Evolutionary conservation across 345 rosid species (phyloP).

Genomic region (Carallia pectinifolia): DNA sequence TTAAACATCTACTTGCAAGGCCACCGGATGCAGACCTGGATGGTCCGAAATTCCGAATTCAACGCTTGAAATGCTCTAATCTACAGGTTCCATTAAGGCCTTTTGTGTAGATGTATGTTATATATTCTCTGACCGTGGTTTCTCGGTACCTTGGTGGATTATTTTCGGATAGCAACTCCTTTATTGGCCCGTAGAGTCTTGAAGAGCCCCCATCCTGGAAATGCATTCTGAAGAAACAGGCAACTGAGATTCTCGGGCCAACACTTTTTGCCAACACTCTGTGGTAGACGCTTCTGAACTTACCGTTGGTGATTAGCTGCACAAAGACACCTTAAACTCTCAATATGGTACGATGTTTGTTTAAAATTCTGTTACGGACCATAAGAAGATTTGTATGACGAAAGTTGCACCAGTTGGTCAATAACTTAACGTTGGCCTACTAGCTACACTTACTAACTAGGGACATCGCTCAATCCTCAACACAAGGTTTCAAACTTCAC

Average conservation of each 20-base stretch:
- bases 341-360: too few relatives aligned
- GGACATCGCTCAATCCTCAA: too few relatives aligned
- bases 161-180: conserved; percentile 13
- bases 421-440: too few relatives aligned
- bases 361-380: too few relatives aligned
- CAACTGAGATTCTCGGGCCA: conserved; percentile 24
- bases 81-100: conserved; percentile 1
- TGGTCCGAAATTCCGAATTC: not conserved
- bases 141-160: conserved; percentile 10
- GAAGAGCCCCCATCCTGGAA: not conserved
- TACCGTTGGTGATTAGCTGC: conserved; percentile 13
- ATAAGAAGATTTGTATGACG: too few relatives aligned
- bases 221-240: conserved; percentile 1
- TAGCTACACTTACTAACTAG: too few relatives aligned
- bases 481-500: too few relatives aligned
- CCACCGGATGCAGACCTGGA: too few relatives aligned
- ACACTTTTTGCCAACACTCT: not conserved
- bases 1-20: too few relatives aligned
- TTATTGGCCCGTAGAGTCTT: conserved; percentile 19
- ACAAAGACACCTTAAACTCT: not conserved
- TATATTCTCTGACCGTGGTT: conserved; percentile 7
- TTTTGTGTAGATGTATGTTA: not conserved
- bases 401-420: too few relatives aligned
- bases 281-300: conserved; percentile 9
- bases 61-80: conserved; percentile 3